Conservation (phyloP, 2,329 filamentous ascomycete species). For the Nannizziopsis arthrosporioides region DNA sequence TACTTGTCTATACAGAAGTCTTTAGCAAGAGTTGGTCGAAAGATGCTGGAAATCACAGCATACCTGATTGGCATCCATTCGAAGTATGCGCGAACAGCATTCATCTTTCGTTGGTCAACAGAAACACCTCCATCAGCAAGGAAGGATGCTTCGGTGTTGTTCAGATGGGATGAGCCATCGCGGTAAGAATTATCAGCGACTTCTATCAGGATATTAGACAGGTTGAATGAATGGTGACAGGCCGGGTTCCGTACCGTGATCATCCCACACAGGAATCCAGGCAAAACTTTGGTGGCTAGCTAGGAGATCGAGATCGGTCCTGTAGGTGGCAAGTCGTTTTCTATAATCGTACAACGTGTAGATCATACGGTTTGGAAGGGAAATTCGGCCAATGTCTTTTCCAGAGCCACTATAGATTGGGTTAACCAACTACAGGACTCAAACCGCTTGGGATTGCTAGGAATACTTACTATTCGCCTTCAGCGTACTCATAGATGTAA, state of each 20-base stretch:
- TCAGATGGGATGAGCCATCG: conserved; percentile 49
- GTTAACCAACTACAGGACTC: conserved; percentile 22
- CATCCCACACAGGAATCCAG: conserved; percentile 56
- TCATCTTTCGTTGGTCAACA: conserved; percentile 62
- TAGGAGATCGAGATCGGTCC: conserved; percentile 48
- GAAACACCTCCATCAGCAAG: conserved; percentile 47
- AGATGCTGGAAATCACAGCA: background rate
- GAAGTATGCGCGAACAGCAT: conserved; percentile 59
- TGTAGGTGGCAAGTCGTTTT: conserved; percentile 46
- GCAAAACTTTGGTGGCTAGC: conserved; percentile 46
- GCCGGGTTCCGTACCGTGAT: conserved; percentile 36
- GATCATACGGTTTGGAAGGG: conserved; percentile 10
- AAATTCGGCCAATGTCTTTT: conserved; percentile 11
- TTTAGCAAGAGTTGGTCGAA: background rate
- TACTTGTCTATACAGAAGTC: conserved; percentile 35
- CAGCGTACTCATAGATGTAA: conserved; percentile 54
- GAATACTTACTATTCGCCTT: conserved; percentile 24
- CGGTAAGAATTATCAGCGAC: conserved; percentile 55
- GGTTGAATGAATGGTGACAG: background rate
- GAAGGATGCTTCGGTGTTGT: conserved; percentile 58
- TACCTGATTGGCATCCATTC: conserved; percentile 52
- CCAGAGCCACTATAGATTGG: conserved; percentile 9
- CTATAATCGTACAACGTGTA: conserved; percentile 48
- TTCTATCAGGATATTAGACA: conserved; percentile 26
- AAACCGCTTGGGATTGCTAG: conserved; percentile 3